These are phyloP conservation scores for Heliosperma pusillum DNA, from an alignment of 148 eudicot genomes.

Conservation along the genomic window DNA sequence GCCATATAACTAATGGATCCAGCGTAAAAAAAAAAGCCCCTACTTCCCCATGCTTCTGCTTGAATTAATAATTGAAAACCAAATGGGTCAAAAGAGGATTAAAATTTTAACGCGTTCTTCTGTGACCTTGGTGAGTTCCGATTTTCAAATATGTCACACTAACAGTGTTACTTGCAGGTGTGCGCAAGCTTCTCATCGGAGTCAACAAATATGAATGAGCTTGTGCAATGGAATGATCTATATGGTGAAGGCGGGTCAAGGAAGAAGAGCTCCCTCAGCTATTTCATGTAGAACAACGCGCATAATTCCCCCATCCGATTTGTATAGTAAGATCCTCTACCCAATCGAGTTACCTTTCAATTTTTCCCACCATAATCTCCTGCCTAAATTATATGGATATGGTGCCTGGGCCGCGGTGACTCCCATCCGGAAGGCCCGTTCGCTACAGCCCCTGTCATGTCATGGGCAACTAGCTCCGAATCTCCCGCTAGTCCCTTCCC, in stretches of 20 bases:
- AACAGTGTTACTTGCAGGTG: slow-evolving; percentile 45
- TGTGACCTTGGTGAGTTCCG: too few species aligned
- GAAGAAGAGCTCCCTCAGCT: slow-evolving; percentile 84
- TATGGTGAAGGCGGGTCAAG: slow-evolving; percentile 96
- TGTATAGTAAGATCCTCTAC: slow-evolving; percentile 38
- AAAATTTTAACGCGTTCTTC: too few species aligned
- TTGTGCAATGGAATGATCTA: slow-evolving; percentile 84
- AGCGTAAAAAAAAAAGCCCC: too few species aligned
- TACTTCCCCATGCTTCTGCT: too few species aligned
- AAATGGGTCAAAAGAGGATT: too few species aligned
- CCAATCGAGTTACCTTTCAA: slow-evolving; percentile 12
- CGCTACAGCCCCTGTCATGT: slow-evolving; percentile 27
- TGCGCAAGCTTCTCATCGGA: slow-evolving; percentile 96
- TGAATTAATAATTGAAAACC: too few species aligned
- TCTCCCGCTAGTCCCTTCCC: background rate
- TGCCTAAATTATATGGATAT: slow-evolving; percentile 23
- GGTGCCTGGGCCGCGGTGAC: slow-evolving; percentile 16
- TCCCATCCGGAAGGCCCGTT: slow-evolving; percentile 2
- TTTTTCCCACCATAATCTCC: slow-evolving; percentile 31
- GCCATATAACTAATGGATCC: too few species aligned
- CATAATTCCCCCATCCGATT: slow-evolving; percentile 4
- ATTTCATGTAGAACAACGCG: slow-evolving; percentile 70
- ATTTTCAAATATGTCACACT: too few species aligned
- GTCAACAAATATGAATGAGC: slow-evolving; percentile 77
- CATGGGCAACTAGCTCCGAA: slow-evolving; percentile 18